Evolutionary conservation across 768 basidiomycete species (phyloP), one percentile per base, ranked within the genome.

Genomic region (Phlebiopsis gigantea): DNA sequence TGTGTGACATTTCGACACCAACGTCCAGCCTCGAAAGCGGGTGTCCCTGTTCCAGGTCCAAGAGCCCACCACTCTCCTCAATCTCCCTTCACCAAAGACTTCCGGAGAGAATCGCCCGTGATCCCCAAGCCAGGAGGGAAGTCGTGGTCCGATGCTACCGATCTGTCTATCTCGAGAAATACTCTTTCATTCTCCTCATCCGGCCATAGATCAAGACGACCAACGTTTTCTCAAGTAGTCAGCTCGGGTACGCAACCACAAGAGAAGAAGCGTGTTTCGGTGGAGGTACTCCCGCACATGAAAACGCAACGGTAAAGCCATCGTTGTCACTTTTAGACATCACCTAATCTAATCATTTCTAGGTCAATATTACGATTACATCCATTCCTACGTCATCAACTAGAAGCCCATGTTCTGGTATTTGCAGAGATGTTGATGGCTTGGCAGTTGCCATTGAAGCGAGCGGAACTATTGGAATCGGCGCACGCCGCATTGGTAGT

Each of bases 361-460:
- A 56, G 46, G 12, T 8, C 22, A 7, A 46, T 57, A 14, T 50
- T 46, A 25, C 43, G 59, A 22, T 74, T 80, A 45, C 66, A 75
- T 29, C 60, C 66, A 2, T 63, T 70, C 8, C 64, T 80, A 51
- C 74, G 82, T 21, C 69, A 73, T 21, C 79, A 77, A 55, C 59
- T 78, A 31, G 65, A 74, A 21, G 71, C 66, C 7, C 89, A 93
- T 67, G 74, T 93, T 21, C 70, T 83, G 43, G 75, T 77, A 1
- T 94, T 93, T 65, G 87, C 88, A 5, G 89, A 93, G 55, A 72
- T 87, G 60, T 73, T 94, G 22, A 82, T 83, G 61, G 73, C 84
- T 44, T 94, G 92, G 93, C 72, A 82, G 59, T 67, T 91, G 52
- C 73, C 80, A 62, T 76, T 82, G 41, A 88, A 90, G 66, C 81